phyloP scores from a whole-genome alignment of 352 stramenopile genomes.

The Phytophthora crassamura region DNA sequence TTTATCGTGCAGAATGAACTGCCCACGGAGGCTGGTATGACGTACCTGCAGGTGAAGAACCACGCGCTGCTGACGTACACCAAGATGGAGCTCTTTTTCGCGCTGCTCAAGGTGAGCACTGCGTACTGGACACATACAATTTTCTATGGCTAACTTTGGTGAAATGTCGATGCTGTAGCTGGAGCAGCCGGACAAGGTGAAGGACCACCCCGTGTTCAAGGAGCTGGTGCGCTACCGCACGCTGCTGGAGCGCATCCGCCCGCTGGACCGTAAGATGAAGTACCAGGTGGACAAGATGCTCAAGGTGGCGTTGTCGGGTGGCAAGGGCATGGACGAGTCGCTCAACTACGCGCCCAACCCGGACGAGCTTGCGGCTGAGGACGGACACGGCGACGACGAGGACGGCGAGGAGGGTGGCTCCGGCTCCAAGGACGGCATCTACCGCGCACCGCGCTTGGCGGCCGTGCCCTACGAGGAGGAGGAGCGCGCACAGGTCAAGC shows the following conservation, averaged over 20 bases:
- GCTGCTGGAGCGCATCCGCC: slow-evolving; percentile 84
- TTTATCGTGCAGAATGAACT: slow-evolving; percentile 54
- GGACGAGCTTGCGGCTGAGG: slow-evolving; percentile 65
- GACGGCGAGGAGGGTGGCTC: slow-evolving; percentile 38
- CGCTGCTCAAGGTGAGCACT: slow-evolving; percentile 69
- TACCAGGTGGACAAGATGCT: slow-evolving; percentile 93
- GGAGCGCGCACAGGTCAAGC: slow-evolving; percentile 76
- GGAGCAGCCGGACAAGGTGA: slow-evolving; percentile 69
- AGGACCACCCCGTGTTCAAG: slow-evolving; percentile 86
- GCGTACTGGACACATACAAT: slow-evolving; percentile 2
- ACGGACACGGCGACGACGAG: slow-evolving; percentile 62
- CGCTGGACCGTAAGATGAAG: slow-evolving; percentile 88
- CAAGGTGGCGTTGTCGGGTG: slow-evolving; percentile 81
- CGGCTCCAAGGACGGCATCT: slow-evolving; percentile 69
- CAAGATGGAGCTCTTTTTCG: slow-evolving; percentile 89
- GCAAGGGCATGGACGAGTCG: slow-evolving; percentile 77
- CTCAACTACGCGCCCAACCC: slow-evolving; percentile 85
- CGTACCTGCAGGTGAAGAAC: slow-evolving; percentile 90
- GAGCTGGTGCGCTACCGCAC: slow-evolving; percentile 87
- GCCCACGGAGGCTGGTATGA: slow-evolving; percentile 69
- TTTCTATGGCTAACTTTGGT: not conserved
- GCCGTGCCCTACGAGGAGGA: slow-evolving; percentile 88
- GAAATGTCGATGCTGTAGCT: slow-evolving; percentile 40
- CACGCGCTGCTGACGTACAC: slow-evolving; percentile 87
- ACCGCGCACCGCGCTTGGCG: slow-evolving; percentile 77